phyloP scores from a whole-genome alignment of 306 rosid genomes.

The Calophaca sinica region DNA sequence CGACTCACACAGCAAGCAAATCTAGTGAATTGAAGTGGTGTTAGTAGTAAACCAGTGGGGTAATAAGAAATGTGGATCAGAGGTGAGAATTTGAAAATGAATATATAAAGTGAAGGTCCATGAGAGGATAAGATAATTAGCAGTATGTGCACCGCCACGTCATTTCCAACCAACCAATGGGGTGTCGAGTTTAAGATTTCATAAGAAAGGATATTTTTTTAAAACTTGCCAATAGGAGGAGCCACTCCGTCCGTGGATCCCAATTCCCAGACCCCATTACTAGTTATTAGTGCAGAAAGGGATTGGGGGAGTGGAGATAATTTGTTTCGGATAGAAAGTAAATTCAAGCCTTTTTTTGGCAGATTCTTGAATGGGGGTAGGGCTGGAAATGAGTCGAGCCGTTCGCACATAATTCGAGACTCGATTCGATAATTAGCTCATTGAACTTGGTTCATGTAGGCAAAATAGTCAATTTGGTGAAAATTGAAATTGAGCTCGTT shows the following conservation, averaged over 20 bases:
- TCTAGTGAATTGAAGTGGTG: background rate
- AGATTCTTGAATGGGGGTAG: background rate
- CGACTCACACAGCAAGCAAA: background rate
- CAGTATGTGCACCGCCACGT: conserved; percentile 54
- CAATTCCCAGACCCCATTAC: background rate
- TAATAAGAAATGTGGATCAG: background rate
- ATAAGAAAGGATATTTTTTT: conserved; percentile 47
- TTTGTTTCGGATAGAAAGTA: conserved; percentile 2
- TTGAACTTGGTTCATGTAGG: too few species aligned
- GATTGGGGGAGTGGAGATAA: conserved; percentile 41
- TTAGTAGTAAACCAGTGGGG: background rate
- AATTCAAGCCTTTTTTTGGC: conserved; percentile 1
- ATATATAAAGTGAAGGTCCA: conserved; percentile 42
- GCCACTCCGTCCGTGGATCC: conserved; percentile 36
- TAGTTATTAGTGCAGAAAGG: conserved; percentile 24
- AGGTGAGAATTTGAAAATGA: conserved; percentile 3
- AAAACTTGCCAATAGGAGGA: conserved; percentile 7
- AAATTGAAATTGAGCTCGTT: too few species aligned
- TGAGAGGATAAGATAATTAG: conserved; percentile 57
- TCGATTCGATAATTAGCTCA: too few species aligned
- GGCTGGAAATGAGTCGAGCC: too few species aligned
- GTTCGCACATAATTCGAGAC: too few species aligned
- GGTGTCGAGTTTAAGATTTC: conserved; percentile 49
- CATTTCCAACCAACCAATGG: conserved; percentile 43
- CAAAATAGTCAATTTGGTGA: too few species aligned